Evolutionary conservation across 495 filamentous ascomycete genomes (phyloP).

Genomic region (Penicillium tannophilum): DNA sequence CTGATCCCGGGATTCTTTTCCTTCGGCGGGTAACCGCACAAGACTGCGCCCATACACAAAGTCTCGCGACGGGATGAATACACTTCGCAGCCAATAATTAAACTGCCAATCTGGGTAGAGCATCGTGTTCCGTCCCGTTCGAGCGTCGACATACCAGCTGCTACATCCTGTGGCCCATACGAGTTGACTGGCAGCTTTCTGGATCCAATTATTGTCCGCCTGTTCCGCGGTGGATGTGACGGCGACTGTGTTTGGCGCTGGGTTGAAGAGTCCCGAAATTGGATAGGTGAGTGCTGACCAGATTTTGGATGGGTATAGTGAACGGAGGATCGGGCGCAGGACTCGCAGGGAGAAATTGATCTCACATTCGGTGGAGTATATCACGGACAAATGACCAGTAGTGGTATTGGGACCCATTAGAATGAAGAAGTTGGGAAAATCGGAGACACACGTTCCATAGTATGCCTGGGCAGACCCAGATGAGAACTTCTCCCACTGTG

Average conservation of each 20-base stretch:
- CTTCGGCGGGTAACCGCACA: background rate
- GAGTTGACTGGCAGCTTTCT: conserved; percentile 14
- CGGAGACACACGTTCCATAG: conserved; percentile 53
- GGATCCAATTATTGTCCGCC: conserved; percentile 17
- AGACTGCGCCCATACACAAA: background rate
- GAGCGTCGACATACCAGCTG: conserved; percentile 23
- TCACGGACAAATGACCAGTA: conserved; percentile 54
- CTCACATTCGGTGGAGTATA: conserved; percentile 53
- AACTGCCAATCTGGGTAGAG: conserved; percentile 28
- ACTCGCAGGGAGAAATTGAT: conserved; percentile 44
- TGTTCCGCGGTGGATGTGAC: conserved; percentile 22
- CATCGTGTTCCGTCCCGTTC: conserved; percentile 23
- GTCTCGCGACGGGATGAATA: conserved; percentile 9
- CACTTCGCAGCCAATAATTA: conserved; percentile 17
- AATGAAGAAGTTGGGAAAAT: conserved; percentile 61
- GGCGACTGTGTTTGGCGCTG: conserved; percentile 17
- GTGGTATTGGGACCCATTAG: conserved; percentile 58
- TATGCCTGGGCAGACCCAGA: conserved; percentile 54
- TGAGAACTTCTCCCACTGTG: conserved; percentile 36
- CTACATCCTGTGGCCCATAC: conserved; percentile 27
- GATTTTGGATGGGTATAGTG: conserved; percentile 4
- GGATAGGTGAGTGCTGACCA: conserved; percentile 10
- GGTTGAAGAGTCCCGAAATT: conserved; percentile 3
- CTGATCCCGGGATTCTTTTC: background rate
- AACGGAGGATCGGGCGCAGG: conserved; percentile 5